Evolutionary conservation across 2,329 filamentous ascomycete genomes (phyloP).

Genomic region (Colletotrichum eremochloae): DNA sequence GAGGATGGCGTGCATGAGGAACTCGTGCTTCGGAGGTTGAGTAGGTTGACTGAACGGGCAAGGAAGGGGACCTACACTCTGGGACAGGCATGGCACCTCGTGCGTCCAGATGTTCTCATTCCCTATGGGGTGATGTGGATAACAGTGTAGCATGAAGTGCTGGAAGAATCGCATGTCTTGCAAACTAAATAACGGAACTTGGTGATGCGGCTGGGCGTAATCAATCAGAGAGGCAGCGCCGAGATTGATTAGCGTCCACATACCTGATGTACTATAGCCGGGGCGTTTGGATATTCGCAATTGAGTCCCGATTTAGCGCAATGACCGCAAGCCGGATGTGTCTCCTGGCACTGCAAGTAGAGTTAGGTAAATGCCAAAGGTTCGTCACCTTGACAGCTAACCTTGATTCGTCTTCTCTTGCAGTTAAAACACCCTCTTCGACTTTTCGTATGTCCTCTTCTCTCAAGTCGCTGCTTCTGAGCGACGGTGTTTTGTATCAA

Average conservation of each 20-base stretch:
- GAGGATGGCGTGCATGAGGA: conserved; percentile 78
- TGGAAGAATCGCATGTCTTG: conserved; percentile 79
- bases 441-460: conserved; percentile 76
- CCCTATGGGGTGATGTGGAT: conserved; percentile 74
- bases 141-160: conserved; percentile 72
- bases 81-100: conserved; percentile 75
- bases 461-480: conserved; percentile 60
- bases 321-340: conserved; percentile 72
- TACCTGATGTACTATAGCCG: conserved; percentile 66
- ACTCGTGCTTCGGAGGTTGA: conserved; percentile 66
- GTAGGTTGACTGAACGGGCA: not conserved
- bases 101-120: conserved; percentile 77
- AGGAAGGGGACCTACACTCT: conserved; percentile 63
- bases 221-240: not conserved
- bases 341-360: conserved; percentile 71
- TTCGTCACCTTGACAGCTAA: conserved; percentile 43
- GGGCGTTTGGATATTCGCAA: conserved; percentile 71
- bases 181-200: conserved; percentile 70
- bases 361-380: not conserved
- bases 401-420: conserved; percentile 76
- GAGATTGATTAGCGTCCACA: conserved; percentile 12
- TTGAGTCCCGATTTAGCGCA: conserved; percentile 72
- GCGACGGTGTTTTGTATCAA: conserved; percentile 21
- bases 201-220: conserved; percentile 62
- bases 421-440: conserved; percentile 76